phyloP scores from a whole-genome alignment of 139 green algal species.

The Zygnema circumcarinatum region DNA sequence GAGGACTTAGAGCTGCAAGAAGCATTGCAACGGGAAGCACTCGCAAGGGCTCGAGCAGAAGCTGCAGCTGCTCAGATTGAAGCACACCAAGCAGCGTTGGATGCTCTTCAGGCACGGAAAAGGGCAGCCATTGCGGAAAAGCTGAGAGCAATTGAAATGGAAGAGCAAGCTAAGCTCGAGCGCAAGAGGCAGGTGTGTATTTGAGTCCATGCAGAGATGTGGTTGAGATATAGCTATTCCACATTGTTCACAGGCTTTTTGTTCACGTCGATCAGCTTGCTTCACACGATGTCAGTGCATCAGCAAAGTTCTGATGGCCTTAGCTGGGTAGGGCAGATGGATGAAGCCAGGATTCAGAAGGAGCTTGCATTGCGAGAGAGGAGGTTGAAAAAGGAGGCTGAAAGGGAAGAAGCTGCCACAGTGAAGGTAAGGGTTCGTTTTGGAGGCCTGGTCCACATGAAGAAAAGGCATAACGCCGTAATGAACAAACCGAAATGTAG shows the following conservation, averaged over 20 bases:
- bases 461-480: no score
- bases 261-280: background rate
- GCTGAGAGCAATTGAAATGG: conserved; percentile 18
- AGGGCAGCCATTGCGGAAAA: conserved; percentile 28
- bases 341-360: conserved; percentile 45
- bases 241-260: background rate
- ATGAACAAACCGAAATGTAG: no score
- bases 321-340: conserved; percentile 19
- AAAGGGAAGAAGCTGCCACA: conserved; percentile 33
- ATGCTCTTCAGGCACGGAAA: background rate
- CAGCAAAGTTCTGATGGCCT: background rate
- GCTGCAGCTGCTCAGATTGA: background rate
- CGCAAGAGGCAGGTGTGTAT: conserved; percentile 25
- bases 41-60: background rate
- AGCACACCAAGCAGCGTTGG: conserved; percentile 17
- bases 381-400: conserved; percentile 35
- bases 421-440: conserved; percentile 56
- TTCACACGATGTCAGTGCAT: background rate
- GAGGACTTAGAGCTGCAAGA: conserved; percentile 7
- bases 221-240: background rate
- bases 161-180: conserved; percentile 19
- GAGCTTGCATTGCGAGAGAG: conserved; percentile 35
- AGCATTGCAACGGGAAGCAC: background rate
- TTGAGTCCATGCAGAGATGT: background rate
- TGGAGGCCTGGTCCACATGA: no score